Conservation (phyloP, 352 stramenopile genomes). For the Phytophthora multivora region DNA sequence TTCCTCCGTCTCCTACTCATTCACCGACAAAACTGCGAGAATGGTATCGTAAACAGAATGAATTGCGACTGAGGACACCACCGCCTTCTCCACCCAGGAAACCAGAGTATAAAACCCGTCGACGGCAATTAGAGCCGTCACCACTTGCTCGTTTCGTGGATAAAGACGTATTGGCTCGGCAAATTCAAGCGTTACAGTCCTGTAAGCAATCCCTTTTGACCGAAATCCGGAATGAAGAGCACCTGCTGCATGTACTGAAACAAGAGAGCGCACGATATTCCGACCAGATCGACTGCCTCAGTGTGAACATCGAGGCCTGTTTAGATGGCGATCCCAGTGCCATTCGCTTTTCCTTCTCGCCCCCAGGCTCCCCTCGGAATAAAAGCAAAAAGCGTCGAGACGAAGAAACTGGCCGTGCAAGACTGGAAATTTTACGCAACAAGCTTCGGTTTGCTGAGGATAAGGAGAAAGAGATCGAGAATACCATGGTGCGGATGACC, state of each 20-base stretch:
- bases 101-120: conserved; percentile 6
- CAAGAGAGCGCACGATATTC: conserved; percentile 46
- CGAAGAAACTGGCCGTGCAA: conserved; percentile 46
- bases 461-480: conserved; percentile 77
- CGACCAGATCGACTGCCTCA: conserved; percentile 60
- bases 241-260: conserved; percentile 65
- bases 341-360: conserved; percentile 30
- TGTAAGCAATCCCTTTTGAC: conserved; percentile 66
- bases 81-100: conserved; percentile 24
- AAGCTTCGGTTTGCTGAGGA: conserved; percentile 68
- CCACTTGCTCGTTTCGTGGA: conserved; percentile 38
- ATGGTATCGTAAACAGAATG: conserved; percentile 42
- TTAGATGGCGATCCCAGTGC: conserved; percentile 25
- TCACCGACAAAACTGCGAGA: conserved; percentile 30
- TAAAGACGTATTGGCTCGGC: conserved; percentile 46
- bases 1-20: conserved; percentile 24
- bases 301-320: conserved; percentile 54
- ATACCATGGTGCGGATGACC: conserved; percentile 70
- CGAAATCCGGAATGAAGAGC: conserved; percentile 70
- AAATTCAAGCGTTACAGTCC: conserved; percentile 68
- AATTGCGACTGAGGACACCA: conserved; percentile 19
- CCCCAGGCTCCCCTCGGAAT: conserved; percentile 24
- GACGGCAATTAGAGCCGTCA: conserved; percentile 5
- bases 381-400: conserved; percentile 42
- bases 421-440: conserved; percentile 60